These are phyloP conservation scores for Picochlorum sp. DNA, from an alignment of 139 green algal species.

Conservation along the genomic window DNA sequence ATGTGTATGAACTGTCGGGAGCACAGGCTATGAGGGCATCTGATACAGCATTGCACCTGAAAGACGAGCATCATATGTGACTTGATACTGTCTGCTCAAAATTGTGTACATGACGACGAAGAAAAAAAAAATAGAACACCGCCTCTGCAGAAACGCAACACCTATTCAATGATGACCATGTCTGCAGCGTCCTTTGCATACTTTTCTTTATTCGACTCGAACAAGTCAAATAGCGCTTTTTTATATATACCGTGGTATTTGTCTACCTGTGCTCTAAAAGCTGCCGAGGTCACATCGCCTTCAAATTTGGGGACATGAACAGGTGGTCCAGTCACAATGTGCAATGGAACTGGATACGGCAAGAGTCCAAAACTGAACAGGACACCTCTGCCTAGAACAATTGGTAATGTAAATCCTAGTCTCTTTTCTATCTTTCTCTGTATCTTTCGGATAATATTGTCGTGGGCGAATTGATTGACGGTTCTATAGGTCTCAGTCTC, in stretches of 20 bases:
- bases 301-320: conserved; percentile 25
- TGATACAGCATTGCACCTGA: not conserved
- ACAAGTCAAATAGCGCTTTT: conserved; percentile 25
- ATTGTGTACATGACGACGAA: too few species aligned
- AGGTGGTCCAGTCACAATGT: conserved; percentile 40
- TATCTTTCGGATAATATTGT: not conserved
- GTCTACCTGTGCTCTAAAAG: conserved; percentile 25
- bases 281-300: conserved; percentile 1
- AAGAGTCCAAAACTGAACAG: conserved; percentile 41
- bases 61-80: too few species aligned
- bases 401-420: conserved; percentile 34
- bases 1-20: not conserved
- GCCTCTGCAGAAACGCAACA: too few species aligned
- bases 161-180: conserved; percentile 11
- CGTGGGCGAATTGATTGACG: conserved; percentile 11
- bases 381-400: conserved; percentile 40
- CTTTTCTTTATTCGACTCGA: conserved; percentile 20
- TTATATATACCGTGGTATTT: conserved; percentile 26
- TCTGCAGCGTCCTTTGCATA: conserved; percentile 17
- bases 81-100: too few species aligned
- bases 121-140: too few species aligned
- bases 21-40: not conserved
- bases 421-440: conserved; percentile 10
- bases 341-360: conserved; percentile 29
- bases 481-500: conserved; percentile 26